A percentile compares a stretch with the other conserved stretches of the same genome.
These are phyloP conservation scores for Penicillium italicum DNA, from an alignment of 2,329 filamentous ascomycete genomes.

Conservation along the genomic window DNA sequence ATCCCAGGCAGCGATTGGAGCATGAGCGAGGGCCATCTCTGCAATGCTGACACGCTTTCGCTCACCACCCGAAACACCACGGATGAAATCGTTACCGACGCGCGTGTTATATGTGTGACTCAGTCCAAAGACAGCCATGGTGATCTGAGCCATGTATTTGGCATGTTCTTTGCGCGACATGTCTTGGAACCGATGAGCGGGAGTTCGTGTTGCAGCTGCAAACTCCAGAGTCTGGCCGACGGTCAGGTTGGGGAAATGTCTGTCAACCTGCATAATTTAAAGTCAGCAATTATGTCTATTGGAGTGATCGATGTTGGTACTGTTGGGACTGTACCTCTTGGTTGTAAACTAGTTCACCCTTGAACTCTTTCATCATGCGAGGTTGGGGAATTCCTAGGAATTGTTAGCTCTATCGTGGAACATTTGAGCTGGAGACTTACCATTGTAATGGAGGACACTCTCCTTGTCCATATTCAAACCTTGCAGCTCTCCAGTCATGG, in stretches of 20 bases:
- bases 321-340: constrained; percentile 43
- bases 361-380: constrained; percentile 36
- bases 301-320: neutral
- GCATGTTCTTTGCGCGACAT: constrained; percentile 37
- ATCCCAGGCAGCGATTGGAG: constrained; percentile 44
- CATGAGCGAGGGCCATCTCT: constrained; percentile 47
- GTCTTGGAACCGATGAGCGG: constrained; percentile 27
- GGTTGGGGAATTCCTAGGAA: constrained; percentile 20
- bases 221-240: constrained; percentile 76
- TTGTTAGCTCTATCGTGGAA: neutral
- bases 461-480: constrained; percentile 67
- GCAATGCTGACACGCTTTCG: constrained; percentile 59
- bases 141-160: constrained; percentile 41
- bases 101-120: constrained; percentile 50
- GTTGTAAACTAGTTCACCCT: constrained; percentile 37
- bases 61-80: constrained; percentile 58
- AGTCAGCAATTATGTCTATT: neutral
- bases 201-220: constrained; percentile 63
- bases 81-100: constrained; percentile 52
- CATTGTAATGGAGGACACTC: constrained; percentile 77
- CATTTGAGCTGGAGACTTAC: constrained; percentile 31
- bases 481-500: constrained; percentile 74
- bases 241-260: constrained; percentile 61
- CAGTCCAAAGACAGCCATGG: constrained; percentile 41
- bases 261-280: constrained; percentile 63